phyloP scores from a whole-genome alignment of 495 filamentous ascomycete genomes.

The Bathelium albidoporum region DNA sequence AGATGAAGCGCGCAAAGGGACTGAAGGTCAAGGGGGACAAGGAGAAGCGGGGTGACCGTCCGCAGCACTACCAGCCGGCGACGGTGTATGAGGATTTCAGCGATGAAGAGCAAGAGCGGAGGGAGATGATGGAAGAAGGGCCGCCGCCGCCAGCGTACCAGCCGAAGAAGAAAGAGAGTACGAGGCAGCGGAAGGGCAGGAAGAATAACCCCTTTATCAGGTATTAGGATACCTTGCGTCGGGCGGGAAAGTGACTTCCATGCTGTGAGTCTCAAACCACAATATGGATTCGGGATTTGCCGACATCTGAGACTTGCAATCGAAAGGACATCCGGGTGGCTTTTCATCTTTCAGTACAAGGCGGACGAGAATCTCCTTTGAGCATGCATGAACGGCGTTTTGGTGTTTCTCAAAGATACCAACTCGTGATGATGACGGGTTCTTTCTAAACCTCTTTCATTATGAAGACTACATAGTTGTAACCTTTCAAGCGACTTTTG shows the following conservation, averaged over 20 bases:
- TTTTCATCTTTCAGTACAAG: too few species aligned
- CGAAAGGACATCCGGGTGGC: too few species aligned
- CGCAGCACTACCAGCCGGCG: conserved; percentile 25
- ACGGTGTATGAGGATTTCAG: conserved; percentile 31
- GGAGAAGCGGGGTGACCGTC: conserved; percentile 1
- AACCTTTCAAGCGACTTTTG: too few species aligned
- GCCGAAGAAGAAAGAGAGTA: conserved; percentile 2
- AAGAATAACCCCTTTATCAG: conserved; percentile 2
- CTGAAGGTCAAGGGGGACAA: conserved; percentile 5
- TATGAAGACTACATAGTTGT: not conserved
- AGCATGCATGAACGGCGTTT: not conserved
- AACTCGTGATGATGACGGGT: not conserved
- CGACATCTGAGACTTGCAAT: too few species aligned
- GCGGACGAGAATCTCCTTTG: too few species aligned
- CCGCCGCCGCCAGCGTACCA: not conserved
- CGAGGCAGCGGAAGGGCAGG: conserved; percentile 8
- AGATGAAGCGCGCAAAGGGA: conserved; percentile 8
- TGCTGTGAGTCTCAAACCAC: too few species aligned
- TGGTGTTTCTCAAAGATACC: not conserved
- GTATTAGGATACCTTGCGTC: not conserved
- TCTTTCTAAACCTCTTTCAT: not conserved
- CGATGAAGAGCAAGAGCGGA: conserved; percentile 23
- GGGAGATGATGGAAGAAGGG: conserved; percentile 2
- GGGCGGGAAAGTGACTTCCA: not conserved
- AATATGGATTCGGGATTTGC: too few species aligned